Evolutionary conservation across 768 basidiomycete genomes (phyloP).

Genomic region (Xerocomus potaroensis): DNA sequence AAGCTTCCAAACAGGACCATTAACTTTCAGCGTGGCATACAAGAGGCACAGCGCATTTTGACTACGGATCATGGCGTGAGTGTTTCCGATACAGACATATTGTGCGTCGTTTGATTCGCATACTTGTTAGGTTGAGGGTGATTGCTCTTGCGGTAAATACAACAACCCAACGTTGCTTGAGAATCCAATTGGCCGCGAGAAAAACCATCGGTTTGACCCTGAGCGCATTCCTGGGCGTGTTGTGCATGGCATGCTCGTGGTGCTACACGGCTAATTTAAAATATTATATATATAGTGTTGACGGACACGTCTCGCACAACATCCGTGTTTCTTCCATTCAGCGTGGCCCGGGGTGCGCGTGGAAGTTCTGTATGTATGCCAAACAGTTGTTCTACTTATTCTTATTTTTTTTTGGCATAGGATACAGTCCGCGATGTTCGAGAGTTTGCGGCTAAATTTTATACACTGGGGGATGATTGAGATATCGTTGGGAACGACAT

Average conservation of each 20-base stretch:
- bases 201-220: slow-evolving; percentile 78
- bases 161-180: slow-evolving; percentile 75
- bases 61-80: slow-evolving; percentile 64
- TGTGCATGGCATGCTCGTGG: slow-evolving; percentile 69
- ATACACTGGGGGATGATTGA: slow-evolving; percentile 83
- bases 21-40: slow-evolving; percentile 26
- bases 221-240: slow-evolving; percentile 88
- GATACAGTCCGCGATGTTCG: slow-evolving; percentile 81
- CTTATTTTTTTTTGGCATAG: slow-evolving; percentile 27
- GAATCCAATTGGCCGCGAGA: slow-evolving; percentile 70
- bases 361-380: slow-evolving; percentile 67
- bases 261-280: slow-evolving; percentile 78
- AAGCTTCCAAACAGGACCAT: slow-evolving; percentile 16
- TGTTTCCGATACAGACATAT: slow-evolving; percentile 60
- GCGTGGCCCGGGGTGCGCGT: slow-evolving; percentile 75
- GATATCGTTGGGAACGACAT: slow-evolving; percentile 85
- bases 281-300: slow-evolving; percentile 66
- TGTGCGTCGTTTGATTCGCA: slow-evolving; percentile 34
- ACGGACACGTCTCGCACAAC: slow-evolving; percentile 71
- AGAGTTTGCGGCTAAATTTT: slow-evolving; percentile 82
- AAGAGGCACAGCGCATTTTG: slow-evolving; percentile 24
- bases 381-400: background rate
- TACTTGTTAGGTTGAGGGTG: slow-evolving; percentile 48
- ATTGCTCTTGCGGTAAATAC: slow-evolving; percentile 36
- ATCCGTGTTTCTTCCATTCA: slow-evolving; percentile 79